phyloP scores from a whole-genome alignment of 768 basidiomycete genomes.

The Punctularia strigosozonata region DNA sequence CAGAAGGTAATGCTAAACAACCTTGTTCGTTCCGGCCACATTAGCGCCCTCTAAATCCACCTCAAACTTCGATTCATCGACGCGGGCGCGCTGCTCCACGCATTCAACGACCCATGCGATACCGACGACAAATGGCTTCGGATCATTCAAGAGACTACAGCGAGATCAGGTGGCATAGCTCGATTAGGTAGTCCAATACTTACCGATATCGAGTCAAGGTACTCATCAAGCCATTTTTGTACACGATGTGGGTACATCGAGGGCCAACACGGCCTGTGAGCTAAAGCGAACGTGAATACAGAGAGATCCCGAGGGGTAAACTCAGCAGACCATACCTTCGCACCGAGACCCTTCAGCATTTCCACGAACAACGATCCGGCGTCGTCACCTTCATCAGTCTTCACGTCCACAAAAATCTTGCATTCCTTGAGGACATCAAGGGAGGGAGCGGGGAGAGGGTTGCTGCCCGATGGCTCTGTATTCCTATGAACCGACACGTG shows the following conservation, averaged over 20 bases:
- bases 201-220: slow-evolving; percentile 67
- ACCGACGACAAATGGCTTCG: slow-evolving; percentile 63
- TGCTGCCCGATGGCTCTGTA: no score
- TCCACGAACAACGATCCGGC: slow-evolving; percentile 74
- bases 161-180: background rate
- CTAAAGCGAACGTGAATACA: slow-evolving; percentile 19
- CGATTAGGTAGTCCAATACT: slow-evolving; percentile 10
- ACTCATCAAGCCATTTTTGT: slow-evolving; percentile 68
- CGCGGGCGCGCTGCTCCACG: slow-evolving; percentile 48
- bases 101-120: slow-evolving; percentile 89
- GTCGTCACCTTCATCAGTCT: slow-evolving; percentile 64
- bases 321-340: slow-evolving; percentile 43
- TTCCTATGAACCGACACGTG: no score
- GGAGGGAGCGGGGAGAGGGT: no score
- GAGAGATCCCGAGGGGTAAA: background rate
- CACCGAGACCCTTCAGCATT: slow-evolving; percentile 71
- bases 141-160: slow-evolving; percentile 49
- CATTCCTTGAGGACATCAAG: slow-evolving; percentile 60
- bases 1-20: slow-evolving; percentile 14
- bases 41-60: slow-evolving; percentile 49
- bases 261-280: slow-evolving; percentile 55
- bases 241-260: slow-evolving; percentile 76
- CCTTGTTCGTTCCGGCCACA: slow-evolving; percentile 54
- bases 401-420: slow-evolving; percentile 76
- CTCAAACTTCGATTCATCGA: slow-evolving; percentile 55